Evolutionary conservation across 2,329 filamentous ascomycete genomes (phyloP), one percentile per base, ranked within the genome.

Genomic region (Aspergillus terreus): DNA sequence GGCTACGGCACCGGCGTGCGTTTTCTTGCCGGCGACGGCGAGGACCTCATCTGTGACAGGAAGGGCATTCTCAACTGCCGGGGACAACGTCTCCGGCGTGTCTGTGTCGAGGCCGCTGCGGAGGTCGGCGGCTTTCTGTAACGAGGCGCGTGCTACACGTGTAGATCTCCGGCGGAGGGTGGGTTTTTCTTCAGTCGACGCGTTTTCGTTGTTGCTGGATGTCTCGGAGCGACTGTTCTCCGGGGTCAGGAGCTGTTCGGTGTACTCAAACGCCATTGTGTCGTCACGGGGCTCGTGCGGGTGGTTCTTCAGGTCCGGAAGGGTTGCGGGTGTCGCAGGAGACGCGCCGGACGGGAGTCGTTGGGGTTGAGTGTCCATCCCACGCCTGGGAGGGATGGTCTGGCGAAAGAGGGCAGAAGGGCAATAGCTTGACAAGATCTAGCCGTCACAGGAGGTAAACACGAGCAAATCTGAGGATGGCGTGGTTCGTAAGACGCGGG

Each of bases 201-300:
- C 64, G 58, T 69, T 65, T 52, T 70, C 67, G 58, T 68, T 68
- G 56, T 69, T 70, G 58, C 70, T 74, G 4, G 71, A 72, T 2
- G 70, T 72, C 50, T 74, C 71, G n/a, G 71, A 75, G 48, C 67
- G 70, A 53, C 72, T 74, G 38, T 71, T 71, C 49, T 73, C 71
- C 48, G 72, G 72, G 2, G 72, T 74, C 15, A 74, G 63, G n/a
- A 73, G 63, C 54, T 72, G 68, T 58, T 69, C 69, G 15, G 69
- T 63, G 15, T 69, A 63, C 45, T 72, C 68, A 35, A 70, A 61
- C 44, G 57, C 63, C 58, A 65, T 69, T 49, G 59, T 58, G 49
- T 67, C 64, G 46, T 68, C 63, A 50, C 57, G 47, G 51, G 54
- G 60, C 47, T 63, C 62, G 52, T 63, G 62, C 41, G 55, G 45